These are phyloP conservation scores for Umbelopsis sp. DNA, from an alignment of 371 early-diverging fungal species.

Conservation along the genomic window DNA sequence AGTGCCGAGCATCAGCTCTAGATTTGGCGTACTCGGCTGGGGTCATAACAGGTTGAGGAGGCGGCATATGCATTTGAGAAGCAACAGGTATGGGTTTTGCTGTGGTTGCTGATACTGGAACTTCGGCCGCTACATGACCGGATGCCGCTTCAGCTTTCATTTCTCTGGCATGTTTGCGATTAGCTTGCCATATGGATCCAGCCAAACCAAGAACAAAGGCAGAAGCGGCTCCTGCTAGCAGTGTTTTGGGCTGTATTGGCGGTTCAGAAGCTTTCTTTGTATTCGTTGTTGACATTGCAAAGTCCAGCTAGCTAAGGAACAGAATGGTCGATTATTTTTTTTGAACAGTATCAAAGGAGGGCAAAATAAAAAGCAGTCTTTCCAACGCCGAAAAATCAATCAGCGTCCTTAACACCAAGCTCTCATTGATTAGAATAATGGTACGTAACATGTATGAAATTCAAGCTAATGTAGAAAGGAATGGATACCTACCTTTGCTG, in stretches of 20 bases:
- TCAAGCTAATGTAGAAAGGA: too few species aligned
- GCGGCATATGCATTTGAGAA: constrained; percentile 22
- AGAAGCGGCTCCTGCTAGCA: constrained; percentile 28
- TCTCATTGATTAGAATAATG: not conserved
- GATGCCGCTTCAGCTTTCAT: constrained; percentile 23
- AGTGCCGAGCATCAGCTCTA: constrained; percentile 40
- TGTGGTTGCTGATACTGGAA: constrained; percentile 9
- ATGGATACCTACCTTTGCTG: too few species aligned
- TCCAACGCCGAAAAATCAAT: not conserved
- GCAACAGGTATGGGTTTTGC: constrained; percentile 1
- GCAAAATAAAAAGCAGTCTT: constrained; percentile 6
- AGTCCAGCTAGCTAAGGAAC: too few species aligned
- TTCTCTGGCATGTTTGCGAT: constrained; percentile 43
- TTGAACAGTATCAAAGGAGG: too few species aligned
- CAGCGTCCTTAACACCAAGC: not conserved
- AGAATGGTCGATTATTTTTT: too few species aligned
- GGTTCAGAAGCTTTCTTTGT: constrained; percentile 5
- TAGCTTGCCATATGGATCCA: constrained; percentile 53
- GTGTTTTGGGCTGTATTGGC: not conserved
- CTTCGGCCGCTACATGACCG: not conserved
- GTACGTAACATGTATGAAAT: too few species aligned
- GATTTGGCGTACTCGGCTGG: constrained; percentile 46
- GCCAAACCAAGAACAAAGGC: constrained; percentile 49
- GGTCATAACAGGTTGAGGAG: constrained; percentile 41
- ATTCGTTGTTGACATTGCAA: constrained; percentile 1